Conservation (phyloP, 352 stramenopile species). For the Phytopythium montanum region DNA sequence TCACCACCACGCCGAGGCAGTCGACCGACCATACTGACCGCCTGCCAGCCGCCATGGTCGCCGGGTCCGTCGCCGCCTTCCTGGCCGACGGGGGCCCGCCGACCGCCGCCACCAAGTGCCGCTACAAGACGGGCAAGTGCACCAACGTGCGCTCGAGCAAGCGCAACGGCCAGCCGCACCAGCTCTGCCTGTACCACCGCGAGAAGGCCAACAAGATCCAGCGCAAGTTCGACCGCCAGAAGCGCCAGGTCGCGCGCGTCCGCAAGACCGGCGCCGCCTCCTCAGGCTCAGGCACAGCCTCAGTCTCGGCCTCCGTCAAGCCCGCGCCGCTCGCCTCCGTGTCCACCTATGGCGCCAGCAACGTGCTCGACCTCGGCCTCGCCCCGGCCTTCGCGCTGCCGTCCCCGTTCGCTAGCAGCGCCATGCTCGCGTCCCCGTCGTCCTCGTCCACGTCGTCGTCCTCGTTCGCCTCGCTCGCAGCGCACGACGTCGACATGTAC, state of each 20-base stretch:
- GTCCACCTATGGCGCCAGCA: not conserved
- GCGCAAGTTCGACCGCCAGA: constrained; percentile 87
- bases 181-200: constrained; percentile 85
- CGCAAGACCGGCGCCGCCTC: constrained; percentile 26
- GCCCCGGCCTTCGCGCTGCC: constrained; percentile 15
- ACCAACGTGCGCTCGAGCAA: constrained; percentile 78
- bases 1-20: no score
- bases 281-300: not conserved
- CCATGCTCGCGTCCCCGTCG: constrained; percentile 10
- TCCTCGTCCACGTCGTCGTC: constrained; percentile 23
- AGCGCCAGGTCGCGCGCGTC: constrained; percentile 67
- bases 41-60: constrained; percentile 4
- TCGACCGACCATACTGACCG: no score
- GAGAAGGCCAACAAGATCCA: constrained; percentile 90
- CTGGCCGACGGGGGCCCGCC: constrained; percentile 11
- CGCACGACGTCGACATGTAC: constrained; percentile 52
- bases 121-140: constrained; percentile 89
- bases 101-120: constrained; percentile 37
- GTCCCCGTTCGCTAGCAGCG: constrained; percentile 10
- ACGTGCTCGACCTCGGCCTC: constrained; percentile 13
- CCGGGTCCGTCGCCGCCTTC: not conserved
- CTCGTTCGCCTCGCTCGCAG: constrained; percentile 24
- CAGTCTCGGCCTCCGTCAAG: not conserved
- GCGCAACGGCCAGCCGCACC: constrained; percentile 82
- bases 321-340: no score